Evolutionary conservation across 192 early-diverging fungal species (phyloP), one percentile per base, ranked within the genome.

Genomic region (Entomortierella lignicola): DNA sequence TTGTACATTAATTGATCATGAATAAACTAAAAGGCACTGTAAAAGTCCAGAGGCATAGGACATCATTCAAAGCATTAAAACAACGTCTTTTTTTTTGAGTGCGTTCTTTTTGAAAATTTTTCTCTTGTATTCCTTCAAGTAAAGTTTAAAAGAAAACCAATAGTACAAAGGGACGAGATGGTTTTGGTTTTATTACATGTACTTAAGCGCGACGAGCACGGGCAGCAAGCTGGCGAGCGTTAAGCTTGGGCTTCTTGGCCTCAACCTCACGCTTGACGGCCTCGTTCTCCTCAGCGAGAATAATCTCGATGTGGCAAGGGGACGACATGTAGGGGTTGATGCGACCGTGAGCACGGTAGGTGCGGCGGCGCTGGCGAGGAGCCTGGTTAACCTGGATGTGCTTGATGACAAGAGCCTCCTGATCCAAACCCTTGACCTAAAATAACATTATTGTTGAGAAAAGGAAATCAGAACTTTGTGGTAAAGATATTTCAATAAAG

Each of bases 321-420:
- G 90, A 90, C 84, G 87, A 89, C 94, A 94, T 93, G 94, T 95
- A 99, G 69, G 95, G 88, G 85, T 89, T 89, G 80, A 81, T 84
- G 60, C 74, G 80, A 73, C 97, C 97, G 91, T 99, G 97, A 77
- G 97, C 97, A 89, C 97, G 94, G 94, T 93, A 98, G 41, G 95
- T 98, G 82, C 97, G 88, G 81, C 97, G 93, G 73, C 97, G 94
- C 85, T 95, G 94, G 88, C 96, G 96, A 81, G 94, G 94, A 71
- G 97, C 97, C 83, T 95, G 93, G 91, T 99, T 98, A 86, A 99
- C 96, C 88, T 95, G 91, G 70, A 98, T 94, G 92, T 97, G 93
- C 88, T 92, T 91, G 82, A 99, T 88, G 65, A 94, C 89, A 64
- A 97, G 88, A 80, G 93, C 89, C 63, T 98, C 95, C 63, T 93